Conservation (phyloP, 306 rosid genomes). For the Oemleria cerasiformis region DNA sequence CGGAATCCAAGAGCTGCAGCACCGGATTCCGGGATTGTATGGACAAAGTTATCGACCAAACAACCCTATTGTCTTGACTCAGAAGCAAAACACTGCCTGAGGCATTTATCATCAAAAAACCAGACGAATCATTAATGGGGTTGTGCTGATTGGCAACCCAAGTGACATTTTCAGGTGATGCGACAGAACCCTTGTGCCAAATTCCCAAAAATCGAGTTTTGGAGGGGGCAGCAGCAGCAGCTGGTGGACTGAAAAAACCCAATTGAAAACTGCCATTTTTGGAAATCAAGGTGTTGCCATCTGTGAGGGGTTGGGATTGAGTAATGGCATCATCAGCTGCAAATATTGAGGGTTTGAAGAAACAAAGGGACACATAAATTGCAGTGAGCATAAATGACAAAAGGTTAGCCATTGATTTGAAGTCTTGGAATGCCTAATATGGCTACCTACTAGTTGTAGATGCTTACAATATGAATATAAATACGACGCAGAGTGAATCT, state of each 20-base stretch:
- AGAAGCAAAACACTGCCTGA: neutral
- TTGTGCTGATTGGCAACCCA: neutral
- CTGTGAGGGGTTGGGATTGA: conserved; percentile 18
- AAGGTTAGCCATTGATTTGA: conserved; percentile 3
- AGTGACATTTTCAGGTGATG: neutral
- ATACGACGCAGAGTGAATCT: neutral
- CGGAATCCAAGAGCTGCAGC: conserved; percentile 10
- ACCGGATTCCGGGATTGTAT: neutral
- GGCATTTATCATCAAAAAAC: neutral
- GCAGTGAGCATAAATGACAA: neutral
- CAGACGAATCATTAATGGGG: neutral
- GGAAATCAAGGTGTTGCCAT: conserved; percentile 29
- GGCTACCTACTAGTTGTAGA: neutral
- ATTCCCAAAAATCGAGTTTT: neutral
- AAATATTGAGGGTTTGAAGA: conserved; percentile 13
- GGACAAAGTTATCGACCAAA: neutral
- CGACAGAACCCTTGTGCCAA: neutral
- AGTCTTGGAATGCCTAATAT: neutral
- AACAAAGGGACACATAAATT: neutral
- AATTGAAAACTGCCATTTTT: conserved; percentile 31
- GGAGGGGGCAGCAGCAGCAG: neutral
- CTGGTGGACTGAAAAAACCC: conserved; percentile 47
- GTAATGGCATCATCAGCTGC: conserved; percentile 8
- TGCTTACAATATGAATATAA: neutral
- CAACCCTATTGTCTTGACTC: neutral